Evolutionary conservation across 768 basidiomycete species (phyloP).

Genomic region (Lentinula aciculospora): DNA sequence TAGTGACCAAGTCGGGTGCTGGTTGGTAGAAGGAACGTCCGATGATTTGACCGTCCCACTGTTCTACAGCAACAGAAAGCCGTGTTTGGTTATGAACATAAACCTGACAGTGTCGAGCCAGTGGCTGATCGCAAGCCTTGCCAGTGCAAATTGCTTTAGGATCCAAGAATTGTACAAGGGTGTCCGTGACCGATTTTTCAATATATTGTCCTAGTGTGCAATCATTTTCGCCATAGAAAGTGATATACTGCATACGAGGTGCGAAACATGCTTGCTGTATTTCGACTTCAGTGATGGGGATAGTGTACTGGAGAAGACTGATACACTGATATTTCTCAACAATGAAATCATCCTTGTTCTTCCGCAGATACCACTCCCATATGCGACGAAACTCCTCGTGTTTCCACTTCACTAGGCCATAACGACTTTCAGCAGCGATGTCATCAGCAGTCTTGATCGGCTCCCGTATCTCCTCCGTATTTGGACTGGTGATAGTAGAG

Average conservation of each 20-base stretch:
- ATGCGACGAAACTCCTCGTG: slow-evolving; percentile 85
- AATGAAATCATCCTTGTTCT: slow-evolving; percentile 80
- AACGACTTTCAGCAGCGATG: slow-evolving; percentile 69
- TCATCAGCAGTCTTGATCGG: slow-evolving; percentile 59
- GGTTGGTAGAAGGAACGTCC: slow-evolving; percentile 47
- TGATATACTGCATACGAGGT: slow-evolving; percentile 66
- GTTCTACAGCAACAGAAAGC: slow-evolving; percentile 81
- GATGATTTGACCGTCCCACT: slow-evolving; percentile 77
- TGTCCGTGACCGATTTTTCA: slow-evolving; percentile 69
- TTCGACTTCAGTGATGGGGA: slow-evolving; percentile 68
- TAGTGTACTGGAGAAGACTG: slow-evolving; percentile 69
- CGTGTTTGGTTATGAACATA: slow-evolving; percentile 86
- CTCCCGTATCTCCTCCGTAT: slow-evolving; percentile 31
- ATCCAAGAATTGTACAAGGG: slow-evolving; percentile 62
- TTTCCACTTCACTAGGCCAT: slow-evolving; percentile 66
- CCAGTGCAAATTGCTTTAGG: slow-evolving; percentile 75
- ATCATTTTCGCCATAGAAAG: slow-evolving; percentile 92
- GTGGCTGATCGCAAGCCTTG: slow-evolving; percentile 78
- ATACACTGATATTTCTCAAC: slow-evolving; percentile 94
- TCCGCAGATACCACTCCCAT: slow-evolving; percentile 94
- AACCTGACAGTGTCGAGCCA: slow-evolving; percentile 82
- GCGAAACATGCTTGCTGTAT: slow-evolving; percentile 72
- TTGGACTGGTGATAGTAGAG: slow-evolving; percentile 22
- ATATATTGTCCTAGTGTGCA: slow-evolving; percentile 92
- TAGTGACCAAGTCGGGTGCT: slow-evolving; percentile 75